Evolutionary conservation across 2,329 filamentous ascomycete species (phyloP).

Genomic region (Escovopsis sp.): DNA sequence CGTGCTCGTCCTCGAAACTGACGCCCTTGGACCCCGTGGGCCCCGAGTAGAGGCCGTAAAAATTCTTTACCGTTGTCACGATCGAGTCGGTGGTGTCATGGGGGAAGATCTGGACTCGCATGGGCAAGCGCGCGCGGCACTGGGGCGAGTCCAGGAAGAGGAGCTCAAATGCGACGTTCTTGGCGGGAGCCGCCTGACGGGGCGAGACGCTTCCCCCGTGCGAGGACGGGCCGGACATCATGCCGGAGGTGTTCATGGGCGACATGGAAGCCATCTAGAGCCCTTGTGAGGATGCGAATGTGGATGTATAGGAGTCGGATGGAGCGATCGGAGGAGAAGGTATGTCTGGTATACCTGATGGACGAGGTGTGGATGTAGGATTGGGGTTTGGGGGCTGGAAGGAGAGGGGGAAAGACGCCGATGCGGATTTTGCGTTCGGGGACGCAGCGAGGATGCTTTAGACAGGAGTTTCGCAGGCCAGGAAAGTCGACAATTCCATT

Average conservation of each 20-base stretch:
- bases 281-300: conserved; percentile 7
- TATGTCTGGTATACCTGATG: conserved; percentile 5
- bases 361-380: conserved; percentile 8
- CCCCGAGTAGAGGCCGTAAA: conserved; percentile 86
- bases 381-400: conserved; percentile 3
- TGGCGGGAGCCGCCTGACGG: conserved; percentile 36
- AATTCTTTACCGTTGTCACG: conserved; percentile 96
- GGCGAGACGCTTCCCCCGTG: conserved; percentile 32
- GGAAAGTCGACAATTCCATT: conserved; percentile 11
- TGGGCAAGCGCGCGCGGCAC: conserved; percentile 61
- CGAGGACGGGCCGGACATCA: conserved; percentile 21
- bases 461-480: conserved; percentile 14
- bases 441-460: conserved; percentile 10
- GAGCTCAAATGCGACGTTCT: conserved; percentile 69
- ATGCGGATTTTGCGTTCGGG: conserved; percentile 21
- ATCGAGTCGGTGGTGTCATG: conserved; percentile 97
- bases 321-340: conserved; percentile 11
- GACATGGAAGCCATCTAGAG: conserved; percentile 32
- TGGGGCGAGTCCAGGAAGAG: conserved; percentile 53
- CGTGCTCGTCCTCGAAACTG: conserved; percentile 84
- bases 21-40: conserved; percentile 59
- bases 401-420: conserved; percentile 10
- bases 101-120: conserved; percentile 80
- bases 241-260: conserved; percentile 23
- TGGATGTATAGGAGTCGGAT: conserved; percentile 7